phyloP scores from a whole-genome alignment of 148 eudicot species.

The Chenopodium suecicum region DNA sequence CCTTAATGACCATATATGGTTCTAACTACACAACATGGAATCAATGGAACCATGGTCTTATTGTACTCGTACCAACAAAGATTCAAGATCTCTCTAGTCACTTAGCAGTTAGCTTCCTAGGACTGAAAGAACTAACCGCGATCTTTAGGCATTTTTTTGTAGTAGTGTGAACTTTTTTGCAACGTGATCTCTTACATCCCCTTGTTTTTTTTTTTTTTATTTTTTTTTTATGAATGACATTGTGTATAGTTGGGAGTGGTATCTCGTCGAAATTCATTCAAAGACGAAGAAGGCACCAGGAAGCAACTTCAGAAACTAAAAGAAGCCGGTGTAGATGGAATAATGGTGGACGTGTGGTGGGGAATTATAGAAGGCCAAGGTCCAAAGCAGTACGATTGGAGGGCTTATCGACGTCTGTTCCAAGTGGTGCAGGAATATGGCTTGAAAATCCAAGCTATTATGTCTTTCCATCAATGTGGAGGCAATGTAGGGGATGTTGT shows the following conservation, averaged over 20 bases:
- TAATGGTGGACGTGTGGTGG: constrained; percentile 88
- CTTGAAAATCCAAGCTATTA: constrained; percentile 58
- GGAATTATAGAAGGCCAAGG: constrained; percentile 61
- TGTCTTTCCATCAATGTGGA: constrained; percentile 77
- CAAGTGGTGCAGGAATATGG: constrained; percentile 43
- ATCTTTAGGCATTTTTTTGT: too few species aligned
- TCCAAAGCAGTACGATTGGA: constrained; percentile 61
- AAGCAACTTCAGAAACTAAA: constrained; percentile 25
- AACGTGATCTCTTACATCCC: background rate
- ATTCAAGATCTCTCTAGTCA: too few species aligned
- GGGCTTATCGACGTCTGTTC: constrained; percentile 47
- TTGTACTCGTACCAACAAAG: too few species aligned
- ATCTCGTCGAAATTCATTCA: constrained; percentile 17
- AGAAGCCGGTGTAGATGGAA: constrained; percentile 58
- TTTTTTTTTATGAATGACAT: too few species aligned
- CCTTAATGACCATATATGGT: background rate
- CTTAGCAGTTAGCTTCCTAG: too few species aligned
- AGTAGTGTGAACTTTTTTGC: too few species aligned
- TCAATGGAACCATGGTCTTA: too few species aligned
- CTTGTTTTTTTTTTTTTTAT: too few species aligned
- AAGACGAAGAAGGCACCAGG: constrained; percentile 24
- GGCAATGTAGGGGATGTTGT: constrained; percentile 44
- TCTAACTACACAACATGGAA: too few species aligned
- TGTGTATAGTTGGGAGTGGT: constrained; percentile 25
- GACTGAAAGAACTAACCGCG: too few species aligned